phyloP scores from a whole-genome alignment of 2,329 filamentous ascomycete genomes.

The Botrytis hyacinthi region DNA sequence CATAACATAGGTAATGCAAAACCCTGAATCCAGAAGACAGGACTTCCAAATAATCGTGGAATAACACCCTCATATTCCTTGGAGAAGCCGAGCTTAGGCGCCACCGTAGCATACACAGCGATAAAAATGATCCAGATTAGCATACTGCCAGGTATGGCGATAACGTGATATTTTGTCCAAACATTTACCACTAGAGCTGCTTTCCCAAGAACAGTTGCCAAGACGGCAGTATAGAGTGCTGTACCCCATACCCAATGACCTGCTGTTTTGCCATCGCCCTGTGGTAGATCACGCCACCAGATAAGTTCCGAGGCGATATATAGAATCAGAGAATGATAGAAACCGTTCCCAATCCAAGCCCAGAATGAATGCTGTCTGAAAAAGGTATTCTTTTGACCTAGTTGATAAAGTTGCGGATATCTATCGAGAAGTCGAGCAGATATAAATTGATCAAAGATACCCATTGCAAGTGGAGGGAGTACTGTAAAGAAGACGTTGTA shows the following conservation, averaged over 20 bases:
- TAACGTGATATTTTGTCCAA: slow-evolving; percentile 97
- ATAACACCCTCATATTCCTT: slow-evolving; percentile 83
- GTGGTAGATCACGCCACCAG: slow-evolving; percentile 76
- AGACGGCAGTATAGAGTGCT: slow-evolving; percentile 88
- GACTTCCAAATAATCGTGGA: slow-evolving; percentile 73
- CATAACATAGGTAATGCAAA: slow-evolving; percentile 77
- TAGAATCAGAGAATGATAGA: slow-evolving; percentile 93
- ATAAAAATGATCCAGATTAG: slow-evolving; percentile 88
- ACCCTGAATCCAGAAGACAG: slow-evolving; percentile 90
- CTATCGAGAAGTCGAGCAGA: slow-evolving; percentile 89
- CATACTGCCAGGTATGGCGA: slow-evolving; percentile 93
- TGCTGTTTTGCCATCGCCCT: slow-evolving; percentile 74
- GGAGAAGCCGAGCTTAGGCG: slow-evolving; percentile 78
- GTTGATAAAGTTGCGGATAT: slow-evolving; percentile 91
- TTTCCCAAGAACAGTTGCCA: slow-evolving; percentile 91
- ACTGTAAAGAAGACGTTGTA: slow-evolving; percentile 99
- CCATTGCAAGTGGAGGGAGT: slow-evolving; percentile 86
- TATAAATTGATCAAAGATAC: slow-evolving; percentile 97
- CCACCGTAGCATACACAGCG: slow-evolving; percentile 81
- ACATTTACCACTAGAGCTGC: slow-evolving; percentile 93
- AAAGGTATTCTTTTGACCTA: slow-evolving; percentile 89
- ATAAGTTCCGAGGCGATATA: slow-evolving; percentile 82
- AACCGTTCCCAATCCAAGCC: slow-evolving; percentile 89
- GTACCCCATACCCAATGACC: slow-evolving; percentile 99
- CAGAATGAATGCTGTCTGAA: slow-evolving; percentile 92